phyloP scores from a whole-genome alignment of 495 filamentous ascomycete genomes.

The Hyaloscypha bicolor region DNA sequence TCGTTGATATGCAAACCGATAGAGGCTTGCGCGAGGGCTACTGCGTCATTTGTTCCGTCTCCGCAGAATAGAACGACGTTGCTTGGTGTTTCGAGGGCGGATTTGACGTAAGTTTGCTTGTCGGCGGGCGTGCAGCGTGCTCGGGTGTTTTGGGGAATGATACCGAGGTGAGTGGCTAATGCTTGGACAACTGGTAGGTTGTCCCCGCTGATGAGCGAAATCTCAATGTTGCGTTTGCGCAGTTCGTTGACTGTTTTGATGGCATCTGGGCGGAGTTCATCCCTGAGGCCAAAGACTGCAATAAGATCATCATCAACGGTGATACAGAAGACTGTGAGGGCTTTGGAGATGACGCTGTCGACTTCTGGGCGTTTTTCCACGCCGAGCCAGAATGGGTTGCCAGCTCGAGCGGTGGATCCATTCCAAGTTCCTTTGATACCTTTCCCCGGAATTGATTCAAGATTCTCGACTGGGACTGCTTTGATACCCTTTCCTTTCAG shows the following conservation, averaged over 20 bases:
- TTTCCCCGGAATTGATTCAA: conserved; percentile 52
- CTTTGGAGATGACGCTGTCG: conserved; percentile 34
- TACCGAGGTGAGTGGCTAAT: conserved; percentile 54
- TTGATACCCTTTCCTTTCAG: conserved; percentile 39
- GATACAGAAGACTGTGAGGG: conserved; percentile 66
- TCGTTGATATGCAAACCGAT: conserved; percentile 70
- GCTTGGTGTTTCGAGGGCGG: conserved; percentile 26
- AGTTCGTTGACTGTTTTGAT: conserved; percentile 50
- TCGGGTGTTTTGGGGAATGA: conserved; percentile 47
- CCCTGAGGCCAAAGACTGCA: conserved; percentile 62
- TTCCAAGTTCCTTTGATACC: conserved; percentile 43
- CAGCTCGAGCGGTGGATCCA: conserved; percentile 54
- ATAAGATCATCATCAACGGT: conserved; percentile 50
- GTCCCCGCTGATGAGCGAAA: conserved; percentile 74
- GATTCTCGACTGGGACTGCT: conserved; percentile 34
- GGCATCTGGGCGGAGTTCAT: conserved; percentile 62
- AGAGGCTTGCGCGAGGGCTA: conserved; percentile 71
- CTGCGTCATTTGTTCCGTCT: conserved; percentile 81
- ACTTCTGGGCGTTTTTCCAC: conserved; percentile 40
- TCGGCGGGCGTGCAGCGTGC: conserved; percentile 60
- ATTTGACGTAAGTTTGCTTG: conserved; percentile 63
- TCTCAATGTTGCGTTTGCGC: conserved; percentile 53
- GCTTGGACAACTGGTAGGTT: conserved; percentile 58
- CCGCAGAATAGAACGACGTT: conserved; percentile 65
- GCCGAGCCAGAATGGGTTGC: conserved; percentile 69